Base-by-base conservation (phyloP, 2,329 filamentous ascomycete genomes). In the Calonectria crousiana region DNA sequence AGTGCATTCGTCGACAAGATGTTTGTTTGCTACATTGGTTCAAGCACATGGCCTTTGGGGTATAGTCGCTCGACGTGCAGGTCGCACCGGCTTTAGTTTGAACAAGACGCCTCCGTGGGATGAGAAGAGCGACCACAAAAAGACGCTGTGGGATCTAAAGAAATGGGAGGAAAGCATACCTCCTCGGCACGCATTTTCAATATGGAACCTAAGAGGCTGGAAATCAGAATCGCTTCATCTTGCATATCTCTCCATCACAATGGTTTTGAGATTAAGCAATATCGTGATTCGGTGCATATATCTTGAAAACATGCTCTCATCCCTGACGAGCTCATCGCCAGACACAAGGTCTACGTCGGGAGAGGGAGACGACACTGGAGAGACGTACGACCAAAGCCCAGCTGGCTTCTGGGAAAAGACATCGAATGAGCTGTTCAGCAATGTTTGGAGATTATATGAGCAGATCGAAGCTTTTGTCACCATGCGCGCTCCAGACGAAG, bases 21-120 rank as follows among this genome's bases (percentile, higher is more conserved):
- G 83, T 36, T 76, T 85, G 6, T 86, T 85, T 74, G 84, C 84
- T 5, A 83, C 81, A 1, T 75, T 86, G 1, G 79, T 86, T 10
- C 84, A 86, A 73, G 78, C 82, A 1, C 84, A 86, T 72, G 81
- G 80, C 36, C 76, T 85, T 28, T 86, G 84, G 84, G 84, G 84
- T 18, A 79, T 78, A 38, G 80, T 85, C 18, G 84, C 84, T 0
- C 71, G 84, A 11, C 74, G 78, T 20, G 83, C 81, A 28, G 79
- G 80, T 52, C 72, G 74, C 10, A 76, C 72, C 34, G 74, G 67
- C 14, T 69, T 47, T 26, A 53, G 32, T 18, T 30, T 67, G 20
- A 73, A 73, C 38, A 74, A 71, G 38, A 66, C 66, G 6, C 67
- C 71, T 62, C 76, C 77, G 1, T 84, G 82, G 82, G 77, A 82